These are phyloP conservation scores for Gossypium armourianum DNA, from an alignment of 441 rosid species.

Conservation along the genomic window DNA sequence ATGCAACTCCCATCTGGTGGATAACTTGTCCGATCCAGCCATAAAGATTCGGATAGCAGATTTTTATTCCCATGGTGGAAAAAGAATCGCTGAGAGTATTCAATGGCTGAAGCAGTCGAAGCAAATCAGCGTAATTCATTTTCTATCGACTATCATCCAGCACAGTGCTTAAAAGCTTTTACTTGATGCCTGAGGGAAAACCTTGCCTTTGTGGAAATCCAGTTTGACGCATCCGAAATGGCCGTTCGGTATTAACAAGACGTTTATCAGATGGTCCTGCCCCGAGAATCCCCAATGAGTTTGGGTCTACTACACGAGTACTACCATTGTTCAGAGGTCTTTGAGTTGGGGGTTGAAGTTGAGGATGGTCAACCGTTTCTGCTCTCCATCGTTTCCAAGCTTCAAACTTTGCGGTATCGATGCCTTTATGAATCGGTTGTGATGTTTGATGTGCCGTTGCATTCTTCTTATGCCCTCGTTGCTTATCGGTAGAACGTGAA, in stretches of 20 bases:
- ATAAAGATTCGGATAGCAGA: slow-evolving; percentile 15
- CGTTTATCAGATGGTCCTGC: slow-evolving; percentile 68
- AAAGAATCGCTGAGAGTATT: slow-evolving; percentile 33
- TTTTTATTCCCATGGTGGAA: slow-evolving; percentile 26
- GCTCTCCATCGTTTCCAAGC: slow-evolving; percentile 78
- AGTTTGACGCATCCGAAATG: slow-evolving; percentile 45
- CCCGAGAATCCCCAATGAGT: slow-evolving; percentile 82
- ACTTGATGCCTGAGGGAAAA: slow-evolving; percentile 38
- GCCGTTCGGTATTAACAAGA: slow-evolving; percentile 35
- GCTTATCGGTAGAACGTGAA: slow-evolving; percentile 36
- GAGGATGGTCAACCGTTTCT: slow-evolving; percentile 36
- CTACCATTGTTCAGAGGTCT: slow-evolving; percentile 34
- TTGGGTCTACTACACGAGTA: slow-evolving; percentile 44
- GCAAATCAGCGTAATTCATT: slow-evolving; percentile 17
- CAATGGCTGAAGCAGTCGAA: slow-evolving; percentile 23
- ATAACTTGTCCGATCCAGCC: slow-evolving; percentile 26
- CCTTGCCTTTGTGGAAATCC: slow-evolving; percentile 57
- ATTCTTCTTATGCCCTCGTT: slow-evolving; percentile 41
- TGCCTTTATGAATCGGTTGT: slow-evolving; percentile 45
- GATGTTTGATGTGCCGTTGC: slow-evolving; percentile 30
- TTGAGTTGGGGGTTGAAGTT: slow-evolving; percentile 36
- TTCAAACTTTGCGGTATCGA: slow-evolving; percentile 60
- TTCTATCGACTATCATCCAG: slow-evolving; percentile 21
- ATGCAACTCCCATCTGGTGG: slow-evolving; percentile 23
- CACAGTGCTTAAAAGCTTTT: not conserved